Percentiles rank a stretch among this genome's conserved stretches.
Conservation (phyloP, 202 grass and related monocot species). For the Bolboschoenoplectus hybrid region DNA sequence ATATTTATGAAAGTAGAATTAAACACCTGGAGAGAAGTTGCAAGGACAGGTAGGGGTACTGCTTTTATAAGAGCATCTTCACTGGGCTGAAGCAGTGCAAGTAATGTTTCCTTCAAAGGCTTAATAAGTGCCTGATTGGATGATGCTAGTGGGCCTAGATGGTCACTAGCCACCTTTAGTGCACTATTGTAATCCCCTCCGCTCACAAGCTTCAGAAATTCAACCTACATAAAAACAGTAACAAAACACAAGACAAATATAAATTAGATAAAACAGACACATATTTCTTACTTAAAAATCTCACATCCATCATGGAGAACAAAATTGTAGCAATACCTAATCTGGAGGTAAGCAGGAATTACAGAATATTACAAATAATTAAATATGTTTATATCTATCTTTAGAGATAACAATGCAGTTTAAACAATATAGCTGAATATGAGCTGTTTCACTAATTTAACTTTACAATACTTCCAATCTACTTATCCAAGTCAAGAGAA, state of each 20-base stretch:
- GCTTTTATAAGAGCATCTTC: slow-evolving; percentile 67
- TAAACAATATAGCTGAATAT: slow-evolving; percentile 16
- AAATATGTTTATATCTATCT: neutral
- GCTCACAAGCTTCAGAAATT: slow-evolving; percentile 92
- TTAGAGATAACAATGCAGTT: neutral
- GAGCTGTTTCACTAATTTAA: slow-evolving; percentile 7
- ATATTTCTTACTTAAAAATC: neutral
- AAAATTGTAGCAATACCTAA: neutral
- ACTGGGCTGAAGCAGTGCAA: slow-evolving; percentile 67
- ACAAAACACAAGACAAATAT: neutral
- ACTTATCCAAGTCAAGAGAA: neutral
- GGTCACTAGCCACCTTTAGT: slow-evolving; percentile 68
- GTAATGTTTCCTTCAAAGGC: slow-evolving; percentile 97
- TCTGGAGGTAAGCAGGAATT: neutral
- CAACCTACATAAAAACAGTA: slow-evolving; percentile 53
- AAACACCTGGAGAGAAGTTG: slow-evolving; percentile 84
- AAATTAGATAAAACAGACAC: slow-evolving; percentile 8
- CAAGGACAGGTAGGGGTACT: slow-evolving; percentile 74
- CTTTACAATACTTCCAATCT: slow-evolving; percentile 22
- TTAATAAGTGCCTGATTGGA: slow-evolving; percentile 81
- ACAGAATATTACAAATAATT: neutral
- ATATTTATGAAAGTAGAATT: neutral
- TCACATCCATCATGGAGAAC: neutral
- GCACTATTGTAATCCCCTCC: slow-evolving; percentile 65
- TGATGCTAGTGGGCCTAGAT: slow-evolving; percentile 86